These are phyloP conservation scores for Aspergillus sp. DNA, from an alignment of 2,329 filamentous ascomycete genomes.

Conservation along the genomic window DNA sequence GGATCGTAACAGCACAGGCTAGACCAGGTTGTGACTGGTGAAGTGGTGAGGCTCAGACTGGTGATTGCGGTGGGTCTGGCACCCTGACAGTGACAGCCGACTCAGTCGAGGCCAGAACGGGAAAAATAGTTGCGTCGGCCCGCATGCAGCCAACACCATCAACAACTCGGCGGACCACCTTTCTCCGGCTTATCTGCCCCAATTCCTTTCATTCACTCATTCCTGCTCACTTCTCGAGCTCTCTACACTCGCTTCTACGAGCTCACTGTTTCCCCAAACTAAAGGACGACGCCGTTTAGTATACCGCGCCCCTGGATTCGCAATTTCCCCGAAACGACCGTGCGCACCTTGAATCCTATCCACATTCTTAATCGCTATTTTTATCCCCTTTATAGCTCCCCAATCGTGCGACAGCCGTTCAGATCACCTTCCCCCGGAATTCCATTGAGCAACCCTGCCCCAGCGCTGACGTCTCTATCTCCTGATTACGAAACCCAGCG, in stretches of 20 bases:
- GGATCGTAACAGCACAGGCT: neutral
- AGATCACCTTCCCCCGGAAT: neutral
- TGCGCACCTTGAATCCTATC: conserved; percentile 8
- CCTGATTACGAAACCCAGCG: neutral
- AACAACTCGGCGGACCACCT: conserved; percentile 8
- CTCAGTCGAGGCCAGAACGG: neutral
- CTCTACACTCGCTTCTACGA: neutral
- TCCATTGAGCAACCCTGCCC: neutral
- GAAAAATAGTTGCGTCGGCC: conserved; percentile 12
- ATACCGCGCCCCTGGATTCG: conserved; percentile 7
- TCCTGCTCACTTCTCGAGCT: conserved; percentile 6
- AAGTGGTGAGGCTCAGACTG: neutral
- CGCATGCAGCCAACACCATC: conserved; percentile 11
- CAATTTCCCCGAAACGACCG: conserved; percentile 10
- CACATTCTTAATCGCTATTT: conserved; percentile 20
- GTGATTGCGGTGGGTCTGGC: neutral
- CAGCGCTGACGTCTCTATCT: neutral
- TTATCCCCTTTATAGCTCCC: conserved; percentile 16
- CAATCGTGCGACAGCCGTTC: conserved; percentile 17
- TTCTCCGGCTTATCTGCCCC: conserved; percentile 9
- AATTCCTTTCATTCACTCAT: conserved; percentile 9
- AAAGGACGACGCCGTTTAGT: conserved; percentile 1
- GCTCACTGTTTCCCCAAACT: neutral
- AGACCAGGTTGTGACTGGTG: no score
- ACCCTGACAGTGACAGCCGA: neutral